Conservation (phyloP, 169 alveolate species). For the Plasmodium sp. region DNA sequence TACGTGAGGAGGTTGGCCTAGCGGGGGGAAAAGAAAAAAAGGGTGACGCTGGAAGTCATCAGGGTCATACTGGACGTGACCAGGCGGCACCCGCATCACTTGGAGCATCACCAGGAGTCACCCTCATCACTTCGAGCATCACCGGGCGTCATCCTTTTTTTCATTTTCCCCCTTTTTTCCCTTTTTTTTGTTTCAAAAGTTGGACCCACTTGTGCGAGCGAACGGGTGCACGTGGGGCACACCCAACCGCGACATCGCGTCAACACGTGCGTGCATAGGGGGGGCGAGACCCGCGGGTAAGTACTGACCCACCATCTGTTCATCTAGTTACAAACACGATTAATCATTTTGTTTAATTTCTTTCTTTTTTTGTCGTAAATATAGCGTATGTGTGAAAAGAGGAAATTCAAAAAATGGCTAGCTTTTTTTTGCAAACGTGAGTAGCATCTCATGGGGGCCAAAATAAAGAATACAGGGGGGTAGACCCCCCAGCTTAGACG, state of each 20-base stretch:
- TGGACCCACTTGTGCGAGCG: neutral
- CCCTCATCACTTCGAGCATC: neutral
- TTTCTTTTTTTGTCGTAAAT: neutral
- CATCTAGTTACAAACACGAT: neutral
- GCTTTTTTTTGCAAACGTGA: neutral
- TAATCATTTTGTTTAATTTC: neutral
- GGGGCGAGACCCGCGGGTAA: neutral
- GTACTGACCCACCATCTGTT: neutral
- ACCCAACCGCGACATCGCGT: neutral
- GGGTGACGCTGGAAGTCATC: too few species aligned
- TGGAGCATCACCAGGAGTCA: neutral
- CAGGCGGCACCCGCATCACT: neutral
- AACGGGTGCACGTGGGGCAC: neutral
- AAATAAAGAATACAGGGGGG: neutral
- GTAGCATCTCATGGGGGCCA: neutral
- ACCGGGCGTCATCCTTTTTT: neutral
- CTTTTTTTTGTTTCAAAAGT: neutral
- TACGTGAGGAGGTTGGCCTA: slow-evolving; percentile 16
- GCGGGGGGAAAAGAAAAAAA: neutral
- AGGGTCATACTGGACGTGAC: neutral
- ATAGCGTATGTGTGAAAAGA: neutral
- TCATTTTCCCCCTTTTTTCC: neutral
- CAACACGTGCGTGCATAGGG: neutral
- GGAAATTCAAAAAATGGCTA: neutral
- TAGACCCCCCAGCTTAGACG: neutral